A percentile compares a stretch with the other conserved stretches of the same genome.
Evolutionary conservation across 164 flowering plant genomes (phyloP).

Genomic region (Magnolia sinica): DNA sequence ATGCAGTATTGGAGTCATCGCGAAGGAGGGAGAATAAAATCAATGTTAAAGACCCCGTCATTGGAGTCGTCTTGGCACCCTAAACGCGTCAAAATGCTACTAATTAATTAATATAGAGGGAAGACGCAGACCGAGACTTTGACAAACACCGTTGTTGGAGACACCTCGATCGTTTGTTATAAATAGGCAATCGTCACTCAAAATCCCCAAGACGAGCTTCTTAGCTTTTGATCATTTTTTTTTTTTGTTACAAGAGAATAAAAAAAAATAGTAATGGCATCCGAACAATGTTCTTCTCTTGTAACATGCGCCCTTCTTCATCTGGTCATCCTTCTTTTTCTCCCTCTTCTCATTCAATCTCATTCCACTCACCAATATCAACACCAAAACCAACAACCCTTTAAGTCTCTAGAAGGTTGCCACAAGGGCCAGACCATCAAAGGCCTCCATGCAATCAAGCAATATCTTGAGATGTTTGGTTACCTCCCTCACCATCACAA

Average conservation of each 20-base stretch:
- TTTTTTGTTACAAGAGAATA: not conserved
- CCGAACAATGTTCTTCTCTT: not conserved
- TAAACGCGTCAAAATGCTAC: no score
- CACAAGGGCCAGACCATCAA: slow-evolving; percentile 31
- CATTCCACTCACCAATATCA: not conserved
- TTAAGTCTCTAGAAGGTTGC: slow-evolving; percentile 27
- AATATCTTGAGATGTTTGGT: slow-evolving; percentile 55
- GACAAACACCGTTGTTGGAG: no score
- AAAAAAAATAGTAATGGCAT: not conserved
- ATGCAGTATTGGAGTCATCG: no score
- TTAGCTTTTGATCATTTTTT: not conserved
- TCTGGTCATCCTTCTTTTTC: not conserved
- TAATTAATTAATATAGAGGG: no score
- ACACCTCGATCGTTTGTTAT: no score
- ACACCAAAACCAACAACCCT: not conserved
- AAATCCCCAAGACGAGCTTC: no score
- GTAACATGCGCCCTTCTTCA: not conserved
- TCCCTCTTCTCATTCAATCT: not conserved
- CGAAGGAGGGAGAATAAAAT: no score
- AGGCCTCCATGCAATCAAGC: slow-evolving; percentile 52
- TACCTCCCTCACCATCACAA: slow-evolving; percentile 32
- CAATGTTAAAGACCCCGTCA: no score
- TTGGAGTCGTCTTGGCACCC: no score
- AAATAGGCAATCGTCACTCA: no score
- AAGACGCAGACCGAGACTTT: no score